phyloP scores from a whole-genome alignment of 495 filamentous ascomycete genomes.

The Stereocaulon alpinum region DNA sequence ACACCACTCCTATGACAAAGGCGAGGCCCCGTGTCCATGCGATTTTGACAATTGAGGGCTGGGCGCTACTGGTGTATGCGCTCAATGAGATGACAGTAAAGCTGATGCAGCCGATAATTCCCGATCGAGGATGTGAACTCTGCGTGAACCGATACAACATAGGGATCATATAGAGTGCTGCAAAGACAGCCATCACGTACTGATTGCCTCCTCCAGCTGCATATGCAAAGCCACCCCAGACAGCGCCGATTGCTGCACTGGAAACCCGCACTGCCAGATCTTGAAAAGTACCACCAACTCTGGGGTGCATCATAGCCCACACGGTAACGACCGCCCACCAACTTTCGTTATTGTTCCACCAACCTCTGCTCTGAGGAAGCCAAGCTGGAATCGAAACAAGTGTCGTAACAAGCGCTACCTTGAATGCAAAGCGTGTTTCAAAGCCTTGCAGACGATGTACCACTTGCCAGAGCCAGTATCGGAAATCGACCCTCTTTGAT shows the following conservation, averaged over 20 bases:
- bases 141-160: slow-evolving; percentile 49
- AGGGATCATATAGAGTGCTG: slow-evolving; percentile 44
- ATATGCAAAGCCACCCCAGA: slow-evolving; percentile 44
- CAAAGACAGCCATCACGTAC: slow-evolving; percentile 46
- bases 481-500: slow-evolving; percentile 26
- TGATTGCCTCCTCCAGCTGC: slow-evolving; percentile 40
- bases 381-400: slow-evolving; percentile 45
- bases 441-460: slow-evolving; percentile 47
- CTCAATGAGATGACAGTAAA: slow-evolving; percentile 46
- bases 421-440: slow-evolving; percentile 48
- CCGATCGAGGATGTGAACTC: slow-evolving; percentile 44
- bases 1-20: slow-evolving; percentile 40
- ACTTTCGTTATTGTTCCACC: slow-evolving; percentile 43
- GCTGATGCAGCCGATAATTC: slow-evolving; percentile 43
- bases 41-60: slow-evolving; percentile 30
- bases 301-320: slow-evolving; percentile 50
- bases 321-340: slow-evolving; percentile 51
- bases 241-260: slow-evolving; percentile 37
- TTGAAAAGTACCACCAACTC: slow-evolving; percentile 46
- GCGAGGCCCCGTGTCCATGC: slow-evolving; percentile 39
- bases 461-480: slow-evolving; percentile 38
- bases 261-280: slow-evolving; percentile 40
- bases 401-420: slow-evolving; percentile 40
- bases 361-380: slow-evolving; percentile 31
- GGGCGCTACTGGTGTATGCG: slow-evolving; percentile 27